A percentile compares a stretch with the other conserved stretches of the same genome.
These are phyloP conservation scores for Cyclotella atomus DNA, from an alignment of 108 stramenopile species.

Conservation along the genomic window DNA sequence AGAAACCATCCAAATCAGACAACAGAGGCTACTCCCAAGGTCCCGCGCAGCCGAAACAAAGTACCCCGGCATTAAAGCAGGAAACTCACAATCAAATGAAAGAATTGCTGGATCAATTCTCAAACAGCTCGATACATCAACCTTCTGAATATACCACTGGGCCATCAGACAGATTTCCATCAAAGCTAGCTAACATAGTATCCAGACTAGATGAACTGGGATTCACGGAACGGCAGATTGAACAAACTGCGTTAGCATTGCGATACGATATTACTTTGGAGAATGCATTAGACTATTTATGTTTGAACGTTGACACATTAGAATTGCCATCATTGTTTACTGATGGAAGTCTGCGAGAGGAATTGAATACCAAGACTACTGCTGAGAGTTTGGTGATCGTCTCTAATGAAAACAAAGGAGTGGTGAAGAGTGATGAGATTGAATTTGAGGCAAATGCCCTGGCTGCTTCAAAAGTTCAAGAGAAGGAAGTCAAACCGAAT, in stretches of 20 bases:
- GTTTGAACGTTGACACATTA: constrained; percentile 51
- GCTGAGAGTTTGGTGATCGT: constrained; percentile 17
- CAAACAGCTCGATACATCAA: neutral
- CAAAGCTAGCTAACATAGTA: constrained; percentile 37
- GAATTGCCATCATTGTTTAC: constrained; percentile 68
- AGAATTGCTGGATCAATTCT: constrained; percentile 7
- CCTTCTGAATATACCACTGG: neutral
- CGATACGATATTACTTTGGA: constrained; percentile 61
- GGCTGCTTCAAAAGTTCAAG: neutral
- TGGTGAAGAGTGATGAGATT: neutral
- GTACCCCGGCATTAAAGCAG: neutral
- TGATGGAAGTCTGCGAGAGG: constrained; percentile 24
- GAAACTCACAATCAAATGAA: constrained; percentile 15
- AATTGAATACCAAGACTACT: neutral
- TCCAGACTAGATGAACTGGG: constrained; percentile 41
- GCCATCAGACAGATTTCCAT: constrained; percentile 11
- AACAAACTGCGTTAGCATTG: constrained; percentile 36
- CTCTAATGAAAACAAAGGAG: neutral
- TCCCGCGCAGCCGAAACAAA: neutral
- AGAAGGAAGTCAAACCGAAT: neutral
- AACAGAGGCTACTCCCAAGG: constrained; percentile 11
- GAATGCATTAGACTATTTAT: constrained; percentile 72
- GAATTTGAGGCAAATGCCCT: neutral
- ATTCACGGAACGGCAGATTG: constrained; percentile 46
- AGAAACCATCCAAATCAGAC: constrained; percentile 1